Base-by-base conservation (phyloP, 2,329 filamentous ascomycete genomes). In the Cordyceps tenuipes region DNA sequence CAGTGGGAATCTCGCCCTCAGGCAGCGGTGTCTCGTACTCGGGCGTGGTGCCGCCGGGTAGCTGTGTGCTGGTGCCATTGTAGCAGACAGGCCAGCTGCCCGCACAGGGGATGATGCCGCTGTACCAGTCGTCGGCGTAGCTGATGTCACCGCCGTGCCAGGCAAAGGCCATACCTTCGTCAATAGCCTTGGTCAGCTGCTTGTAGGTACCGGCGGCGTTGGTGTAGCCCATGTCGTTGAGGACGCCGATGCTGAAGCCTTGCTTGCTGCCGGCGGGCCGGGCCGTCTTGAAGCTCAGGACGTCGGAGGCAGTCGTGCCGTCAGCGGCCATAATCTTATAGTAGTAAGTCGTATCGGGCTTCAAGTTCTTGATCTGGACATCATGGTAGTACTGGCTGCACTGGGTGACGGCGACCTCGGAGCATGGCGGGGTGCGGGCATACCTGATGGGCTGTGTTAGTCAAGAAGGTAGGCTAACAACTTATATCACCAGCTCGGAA, bases 151-250 rank as follows among this genome's bases (percentile, higher is more conserved):
- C 79, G 43, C 78, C 78, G 66, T 82, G 79, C 79, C 79, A 82
- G 29, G 75, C 76, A 64, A 82, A 81, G 3, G 74, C 74, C 19
- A 73, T 63, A n/a, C 75, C 76, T n/a, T 78, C 72, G n/a, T 73
- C 67, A 44, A 72, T 72, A 5, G 71, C 75, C 43, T 74, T 64
- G 41, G 65, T 66, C 15, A 81, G 68, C 49, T 79, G 70, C 62
- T 74, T 70, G 68, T 74, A 74, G 1, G 79, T 81, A 17, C 79
- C 79, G 1, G 70, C 67, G 19, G 78, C 79, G 55, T 81, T 81
- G 49, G 77, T 80, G 68, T 80, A 80, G 8, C 79, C 79, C 79
- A 82, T 80, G 62, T 82, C 79, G 62, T 79, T 79, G 44, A 81
- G 63, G 2, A 81, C 74, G 21, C 76, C 77, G 15, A 80, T 68